A percentile compares a stretch with the other conserved stretches of the same genome.
These are phyloP conservation scores for Sugiyamaella lignohabitans DNA, from an alignment of 805 yeast species.

Conservation along the genomic window DNA sequence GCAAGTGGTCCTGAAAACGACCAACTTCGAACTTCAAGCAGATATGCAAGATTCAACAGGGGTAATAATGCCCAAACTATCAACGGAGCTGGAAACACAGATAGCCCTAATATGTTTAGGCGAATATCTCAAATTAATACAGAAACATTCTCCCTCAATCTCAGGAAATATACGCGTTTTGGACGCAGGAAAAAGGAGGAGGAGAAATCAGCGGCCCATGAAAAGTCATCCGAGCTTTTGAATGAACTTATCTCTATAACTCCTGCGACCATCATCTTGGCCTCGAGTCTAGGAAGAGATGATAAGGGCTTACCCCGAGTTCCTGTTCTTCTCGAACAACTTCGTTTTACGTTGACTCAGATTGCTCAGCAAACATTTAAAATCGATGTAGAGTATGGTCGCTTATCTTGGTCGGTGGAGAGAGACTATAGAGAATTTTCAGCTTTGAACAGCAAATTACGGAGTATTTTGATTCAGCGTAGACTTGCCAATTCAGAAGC, in stretches of 20 bases:
- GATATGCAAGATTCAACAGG: no score
- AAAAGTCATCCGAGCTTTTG: conserved; percentile 35
- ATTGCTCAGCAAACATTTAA: conserved; percentile 36
- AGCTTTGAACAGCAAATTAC: conserved; percentile 63
- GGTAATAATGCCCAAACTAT: no score
- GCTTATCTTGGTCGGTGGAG: conserved; percentile 73
- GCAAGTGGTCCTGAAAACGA: no score
- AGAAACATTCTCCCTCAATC: conserved; percentile 14
- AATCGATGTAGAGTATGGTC: conserved; percentile 83
- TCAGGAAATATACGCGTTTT: conserved; percentile 15
- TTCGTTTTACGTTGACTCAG: conserved; percentile 55
- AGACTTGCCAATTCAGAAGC: conserved; percentile 26
- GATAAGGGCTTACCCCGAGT: conserved; percentile 58
- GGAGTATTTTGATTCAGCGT: conserved; percentile 43
- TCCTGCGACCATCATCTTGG: conserved; percentile 46
- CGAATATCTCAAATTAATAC: conserved; percentile 19
- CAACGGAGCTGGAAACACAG: no score
- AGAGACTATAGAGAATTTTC: conserved; percentile 67
- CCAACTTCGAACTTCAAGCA: no score
- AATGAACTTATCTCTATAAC: conserved; percentile 38
- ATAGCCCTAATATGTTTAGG: conserved; percentile 6
- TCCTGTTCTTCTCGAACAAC: conserved; percentile 68
- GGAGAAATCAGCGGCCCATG: conserved; percentile 22
- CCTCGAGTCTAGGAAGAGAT: conserved; percentile 68
- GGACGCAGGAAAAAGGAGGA: conserved; percentile 15